These are phyloP conservation scores for Kluyveromyces lactis DNA, from an alignment of 805 yeast species.

Conservation along the genomic window DNA sequence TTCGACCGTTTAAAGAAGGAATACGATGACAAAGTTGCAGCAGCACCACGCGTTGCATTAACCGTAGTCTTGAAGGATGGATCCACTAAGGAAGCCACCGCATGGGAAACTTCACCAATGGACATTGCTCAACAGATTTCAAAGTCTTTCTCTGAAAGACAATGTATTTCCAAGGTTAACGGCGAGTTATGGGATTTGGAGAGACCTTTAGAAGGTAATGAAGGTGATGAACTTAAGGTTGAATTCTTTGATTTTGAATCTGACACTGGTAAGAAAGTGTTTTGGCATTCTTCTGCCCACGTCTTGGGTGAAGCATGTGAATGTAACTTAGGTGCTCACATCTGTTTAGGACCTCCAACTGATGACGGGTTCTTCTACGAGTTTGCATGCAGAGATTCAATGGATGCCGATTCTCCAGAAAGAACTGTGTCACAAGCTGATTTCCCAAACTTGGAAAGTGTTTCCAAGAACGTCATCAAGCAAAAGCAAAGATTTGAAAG, in stretches of 20 bases:
- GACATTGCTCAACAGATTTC: constrained; percentile 78
- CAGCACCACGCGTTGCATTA: constrained; percentile 55
- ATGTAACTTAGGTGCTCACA: constrained; percentile 90
- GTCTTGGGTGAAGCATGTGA: constrained; percentile 97
- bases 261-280: constrained; percentile 91
- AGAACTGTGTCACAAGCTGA: constrained; percentile 73
- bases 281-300: constrained; percentile 99
- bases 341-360: constrained; percentile 93
- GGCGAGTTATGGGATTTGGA: constrained; percentile 92
- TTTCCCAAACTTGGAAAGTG: constrained; percentile 74
- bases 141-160: constrained; percentile 80
- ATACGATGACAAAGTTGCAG: constrained; percentile 64
- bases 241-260: constrained; percentile 87
- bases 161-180: constrained; percentile 84
- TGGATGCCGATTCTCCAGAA: constrained; percentile 55
- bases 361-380: constrained; percentile 97
- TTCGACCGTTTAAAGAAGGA: constrained; percentile 75
- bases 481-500: constrained; percentile 95
- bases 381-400: constrained; percentile 54
- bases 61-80: constrained; percentile 85
- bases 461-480: constrained; percentile 83
- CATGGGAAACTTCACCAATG: constrained; percentile 88
- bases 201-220: constrained; percentile 77
- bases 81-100: constrained; percentile 59
- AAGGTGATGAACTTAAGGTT: constrained; percentile 34